Base-by-base conservation (phyloP, 768 basidiomycete species). In the Jaapia argillacea region DNA sequence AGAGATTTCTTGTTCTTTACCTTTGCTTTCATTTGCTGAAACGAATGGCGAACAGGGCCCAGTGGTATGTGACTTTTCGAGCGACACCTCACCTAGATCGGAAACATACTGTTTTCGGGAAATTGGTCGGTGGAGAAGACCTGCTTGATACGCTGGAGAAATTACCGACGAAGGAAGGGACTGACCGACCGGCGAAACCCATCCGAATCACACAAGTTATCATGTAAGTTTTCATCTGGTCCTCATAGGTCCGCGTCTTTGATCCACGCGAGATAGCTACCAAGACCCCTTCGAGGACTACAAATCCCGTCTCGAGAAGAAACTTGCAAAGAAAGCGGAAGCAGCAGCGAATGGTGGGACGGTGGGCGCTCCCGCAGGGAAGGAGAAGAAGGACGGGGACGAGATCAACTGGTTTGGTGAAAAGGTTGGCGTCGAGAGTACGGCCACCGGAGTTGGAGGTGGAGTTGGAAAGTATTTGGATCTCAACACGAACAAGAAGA, bases 261-360 rank as follows among this genome's bases (percentile, higher is more conserved):
- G 12, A 18, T 20, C 20, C 5, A 24, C 43, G 16, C 26, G 37
- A 7, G 7, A 38, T 54, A 91, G 88, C 42, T 84, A 89, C 54
- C 85, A 91, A 65, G 93, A 99, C 61, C 96, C 96, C 0, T 98
- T 96, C 55, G 86, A 94, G 42, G 84, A 85, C 28, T 97, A 96
- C 63, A 90, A 93, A 57, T 71, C 69, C 20, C 81, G 90, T 12
- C 74, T 90, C 5, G 75, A 77, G 25, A 91, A 85, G 55, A 86
- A 85, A 51, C 72, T 88, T 6, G 80, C 84, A 37, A 76, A 68
- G 49, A 66, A 68, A 49, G 69, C 68, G 1, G 72, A 71, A 45
- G 64, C 66, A 4, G 65, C 66, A 36, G 62, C 61, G 31, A 53
- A 53, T 40, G 55, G 44, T 26, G 54, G 61, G 16, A 47, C 58